Percentiles rank a stretch among this genome's conserved stretches.
Evolutionary conservation across 2,329 filamentous ascomycete genomes (phyloP).

Genomic region (Immersiporthe knoxdaviesiana): DNA sequence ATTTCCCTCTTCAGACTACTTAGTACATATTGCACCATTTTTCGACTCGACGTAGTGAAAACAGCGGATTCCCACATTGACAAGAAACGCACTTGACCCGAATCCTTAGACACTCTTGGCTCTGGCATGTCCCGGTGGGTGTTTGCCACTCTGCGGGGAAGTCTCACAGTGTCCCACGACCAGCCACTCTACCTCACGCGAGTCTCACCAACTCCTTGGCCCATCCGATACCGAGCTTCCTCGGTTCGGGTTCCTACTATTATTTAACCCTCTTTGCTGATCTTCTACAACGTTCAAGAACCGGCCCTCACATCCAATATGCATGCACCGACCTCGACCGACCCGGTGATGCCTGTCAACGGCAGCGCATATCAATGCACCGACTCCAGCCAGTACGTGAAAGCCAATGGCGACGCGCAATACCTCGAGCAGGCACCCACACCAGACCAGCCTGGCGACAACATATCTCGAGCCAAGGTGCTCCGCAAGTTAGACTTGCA

Average conservation of each 20-base stretch:
- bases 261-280: not conserved
- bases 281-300: not conserved
- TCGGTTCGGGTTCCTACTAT: too few relatives aligned
- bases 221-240: not conserved
- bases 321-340: not conserved
- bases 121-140: not conserved
- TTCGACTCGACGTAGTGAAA: not conserved
- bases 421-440: not conserved
- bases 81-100: not conserved
- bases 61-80: not conserved
- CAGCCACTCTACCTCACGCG: not conserved
- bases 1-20: not conserved
- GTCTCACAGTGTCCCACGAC: not conserved
- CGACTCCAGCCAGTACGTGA: not conserved
- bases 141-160: not conserved
- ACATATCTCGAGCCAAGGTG: constrained; percentile 37
- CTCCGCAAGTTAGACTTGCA: constrained; percentile 53
- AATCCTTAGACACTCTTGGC: not conserved
- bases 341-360: not conserved
- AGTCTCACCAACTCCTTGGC: not conserved
- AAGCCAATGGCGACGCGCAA: not conserved
- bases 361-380: not conserved
- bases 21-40: not conserved
- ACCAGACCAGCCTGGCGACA: not conserved
- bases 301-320: not conserved